A percentile compares a stretch with the other conserved stretches of the same genome.
phyloP scores from a whole-genome alignment of 345 rosid genomes.

The Physaria fendleri region DNA sequence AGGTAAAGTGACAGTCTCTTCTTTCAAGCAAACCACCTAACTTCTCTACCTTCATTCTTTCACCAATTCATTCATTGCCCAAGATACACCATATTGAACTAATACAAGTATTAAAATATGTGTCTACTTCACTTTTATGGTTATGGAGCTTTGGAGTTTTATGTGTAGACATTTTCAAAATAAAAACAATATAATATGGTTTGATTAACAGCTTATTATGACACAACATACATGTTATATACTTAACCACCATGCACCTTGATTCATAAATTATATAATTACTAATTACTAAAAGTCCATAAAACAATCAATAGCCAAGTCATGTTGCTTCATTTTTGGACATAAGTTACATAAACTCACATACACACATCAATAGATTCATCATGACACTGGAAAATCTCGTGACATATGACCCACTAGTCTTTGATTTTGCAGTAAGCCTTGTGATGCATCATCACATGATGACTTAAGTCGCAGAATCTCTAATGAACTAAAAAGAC shows the following conservation, averaged over 20 bases:
- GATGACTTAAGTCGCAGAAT: neutral
- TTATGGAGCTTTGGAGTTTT: neutral
- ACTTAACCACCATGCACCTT: constrained; percentile 5
- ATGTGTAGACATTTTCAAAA: neutral
- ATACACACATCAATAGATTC: neutral
- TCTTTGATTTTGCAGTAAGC: neutral
- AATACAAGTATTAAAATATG: too few relatives aligned
- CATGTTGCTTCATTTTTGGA: constrained; percentile 20
- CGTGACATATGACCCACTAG: constrained; percentile 39
- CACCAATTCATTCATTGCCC: too few relatives aligned
- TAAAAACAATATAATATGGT: too few relatives aligned
- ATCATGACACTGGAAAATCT: constrained; percentile 39
- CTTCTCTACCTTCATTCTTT: too few relatives aligned
- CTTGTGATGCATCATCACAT: constrained; percentile 40
- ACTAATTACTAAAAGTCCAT: too few relatives aligned
- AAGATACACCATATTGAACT: too few relatives aligned
- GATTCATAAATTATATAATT: neutral
- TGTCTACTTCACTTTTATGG: constrained; percentile 7
- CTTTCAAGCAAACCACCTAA: constrained; percentile 34
- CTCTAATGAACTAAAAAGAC: neutral
- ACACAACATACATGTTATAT: constrained; percentile 22
- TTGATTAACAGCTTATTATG: constrained; percentile 12
- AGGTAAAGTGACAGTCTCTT: constrained; percentile 23
- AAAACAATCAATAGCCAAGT: neutral
- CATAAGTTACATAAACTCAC: neutral